phyloP scores from a whole-genome alignment of 1,284 basidiomycete genomes.

The Microbotryum lychnidis-dioicae region DNA sequence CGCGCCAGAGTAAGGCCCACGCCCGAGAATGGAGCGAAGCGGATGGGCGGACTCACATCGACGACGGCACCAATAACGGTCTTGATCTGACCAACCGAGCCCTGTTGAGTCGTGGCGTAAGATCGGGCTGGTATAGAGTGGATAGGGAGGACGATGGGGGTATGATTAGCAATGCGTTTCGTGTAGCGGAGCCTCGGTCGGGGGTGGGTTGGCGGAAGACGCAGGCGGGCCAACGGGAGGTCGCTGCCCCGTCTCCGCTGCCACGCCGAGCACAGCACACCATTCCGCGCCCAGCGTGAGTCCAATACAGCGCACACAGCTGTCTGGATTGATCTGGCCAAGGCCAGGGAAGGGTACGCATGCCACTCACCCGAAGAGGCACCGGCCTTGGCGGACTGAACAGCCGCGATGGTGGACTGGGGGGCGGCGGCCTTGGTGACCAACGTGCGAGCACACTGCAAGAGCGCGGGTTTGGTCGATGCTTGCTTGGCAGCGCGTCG shows the following conservation, averaged over 20 bases:
- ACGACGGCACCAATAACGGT: slow-evolving; percentile 69
- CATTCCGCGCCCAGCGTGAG: neutral
- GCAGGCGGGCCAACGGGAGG: slow-evolving; percentile 4
- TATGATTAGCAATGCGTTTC: neutral
- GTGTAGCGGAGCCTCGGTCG: neutral
- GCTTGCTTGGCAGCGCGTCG: too few species aligned
- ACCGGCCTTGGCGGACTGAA: slow-evolving; percentile 12
- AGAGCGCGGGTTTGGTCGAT: slow-evolving; percentile 10
- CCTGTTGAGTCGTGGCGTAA: slow-evolving; percentile 82
- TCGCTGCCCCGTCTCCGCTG: neutral
- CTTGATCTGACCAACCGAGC: slow-evolving; percentile 68
- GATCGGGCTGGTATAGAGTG: slow-evolving; percentile 53
- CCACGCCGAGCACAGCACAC: neutral
- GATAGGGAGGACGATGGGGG: too few species aligned
- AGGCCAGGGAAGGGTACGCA: neutral
- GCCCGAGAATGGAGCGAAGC: neutral
- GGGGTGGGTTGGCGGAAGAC: slow-evolving; percentile 4
- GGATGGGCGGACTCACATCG: slow-evolving; percentile 47
- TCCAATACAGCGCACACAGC: neutral
- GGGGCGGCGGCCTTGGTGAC: slow-evolving; percentile 23
- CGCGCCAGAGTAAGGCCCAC: too few species aligned
- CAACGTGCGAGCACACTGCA: slow-evolving; percentile 25
- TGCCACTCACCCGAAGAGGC: neutral
- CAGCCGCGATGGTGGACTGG: slow-evolving; percentile 14
- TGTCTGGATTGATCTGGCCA: neutral